Evolutionary conservation across 495 filamentous ascomycete species (phyloP).

Genomic region (Parathielavia appendiculata): DNA sequence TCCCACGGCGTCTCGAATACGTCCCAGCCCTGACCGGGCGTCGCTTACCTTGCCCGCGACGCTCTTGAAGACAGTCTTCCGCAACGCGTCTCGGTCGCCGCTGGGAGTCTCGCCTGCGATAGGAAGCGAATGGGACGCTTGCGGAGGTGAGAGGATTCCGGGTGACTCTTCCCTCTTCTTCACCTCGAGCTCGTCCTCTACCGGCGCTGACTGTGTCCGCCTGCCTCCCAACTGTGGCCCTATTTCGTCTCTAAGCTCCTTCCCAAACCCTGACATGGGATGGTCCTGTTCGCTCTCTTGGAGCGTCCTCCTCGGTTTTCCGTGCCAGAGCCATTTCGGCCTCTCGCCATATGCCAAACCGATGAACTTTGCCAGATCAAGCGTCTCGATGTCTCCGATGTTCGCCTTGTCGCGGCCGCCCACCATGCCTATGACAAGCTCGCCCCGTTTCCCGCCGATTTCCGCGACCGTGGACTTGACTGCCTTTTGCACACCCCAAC

Average conservation of each 20-base stretch:
- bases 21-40: slow-evolving; percentile 74
- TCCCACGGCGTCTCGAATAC: slow-evolving; percentile 80
- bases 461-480: slow-evolving; percentile 95
- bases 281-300: slow-evolving; percentile 46
- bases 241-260: slow-evolving; percentile 44
- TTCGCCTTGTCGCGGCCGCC: slow-evolving; percentile 81
- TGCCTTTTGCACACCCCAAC: slow-evolving; percentile 71
- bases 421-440: slow-evolving; percentile 90
- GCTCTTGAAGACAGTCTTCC: slow-evolving; percentile 68
- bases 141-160: slow-evolving; percentile 31
- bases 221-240: slow-evolving; percentile 41
- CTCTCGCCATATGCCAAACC: slow-evolving; percentile 70
- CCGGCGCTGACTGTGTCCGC: slow-evolving; percentile 43
- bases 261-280: slow-evolving; percentile 57
- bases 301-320: slow-evolving; percentile 62
- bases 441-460: slow-evolving; percentile 88
- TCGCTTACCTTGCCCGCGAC: slow-evolving; percentile 77
- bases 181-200: slow-evolving; percentile 44
- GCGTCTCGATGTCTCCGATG: slow-evolving; percentile 86
- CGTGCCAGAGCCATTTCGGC: slow-evolving; percentile 90
- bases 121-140: slow-evolving; percentile 35
- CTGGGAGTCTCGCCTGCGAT: slow-evolving; percentile 39
- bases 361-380: slow-evolving; percentile 80
- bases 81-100: slow-evolving; percentile 61
- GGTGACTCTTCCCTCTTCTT: slow-evolving; percentile 41